Percentiles rank a stretch among this genome's conserved stretches.
Conservation (phyloP, 345 rosid genomes). For the Salix purpurea region DNA sequence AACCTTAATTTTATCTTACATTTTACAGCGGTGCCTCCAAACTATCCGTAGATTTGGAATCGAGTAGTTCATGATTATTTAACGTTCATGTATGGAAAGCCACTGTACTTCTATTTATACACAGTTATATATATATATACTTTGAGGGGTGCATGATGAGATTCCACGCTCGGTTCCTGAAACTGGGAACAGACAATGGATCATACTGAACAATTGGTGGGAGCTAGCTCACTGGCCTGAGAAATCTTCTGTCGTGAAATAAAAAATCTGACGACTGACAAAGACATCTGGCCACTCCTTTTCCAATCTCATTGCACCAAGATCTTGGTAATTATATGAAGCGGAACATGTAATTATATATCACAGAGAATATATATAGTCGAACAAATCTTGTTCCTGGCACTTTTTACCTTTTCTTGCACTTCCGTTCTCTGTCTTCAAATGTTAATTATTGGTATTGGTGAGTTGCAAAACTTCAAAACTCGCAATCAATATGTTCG, state of each 20-base stretch:
- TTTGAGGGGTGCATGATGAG: slow-evolving; percentile 17
- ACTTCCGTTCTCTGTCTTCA: not conserved
- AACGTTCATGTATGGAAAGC: not conserved
- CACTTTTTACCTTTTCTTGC: not conserved
- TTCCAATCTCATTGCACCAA: not conserved
- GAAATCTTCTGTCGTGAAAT: slow-evolving; percentile 6
- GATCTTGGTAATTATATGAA: not conserved
- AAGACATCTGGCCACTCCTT: not conserved
- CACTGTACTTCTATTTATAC: not conserved
- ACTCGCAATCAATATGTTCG: not conserved
- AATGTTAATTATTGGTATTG: not conserved
- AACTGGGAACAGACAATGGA: slow-evolving; percentile 32
- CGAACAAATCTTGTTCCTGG: not conserved
- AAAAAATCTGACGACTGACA: slow-evolving; percentile 11
- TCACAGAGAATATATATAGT: not conserved
- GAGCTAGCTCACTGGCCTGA: slow-evolving; percentile 5
- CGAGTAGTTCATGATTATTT: not conserved
- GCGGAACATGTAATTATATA: not conserved
- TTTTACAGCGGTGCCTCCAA: too few species aligned
- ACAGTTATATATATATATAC: not conserved
- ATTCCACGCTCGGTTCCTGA: slow-evolving; percentile 37
- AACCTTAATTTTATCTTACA: too few species aligned
- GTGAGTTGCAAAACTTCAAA: not conserved
- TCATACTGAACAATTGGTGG: slow-evolving; percentile 15
- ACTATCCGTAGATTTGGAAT: too few species aligned